Evolutionary conservation across 2,329 filamentous ascomycete genomes (phyloP), one percentile per base, ranked within the genome.

Genomic region (Capronia americana): DNA sequence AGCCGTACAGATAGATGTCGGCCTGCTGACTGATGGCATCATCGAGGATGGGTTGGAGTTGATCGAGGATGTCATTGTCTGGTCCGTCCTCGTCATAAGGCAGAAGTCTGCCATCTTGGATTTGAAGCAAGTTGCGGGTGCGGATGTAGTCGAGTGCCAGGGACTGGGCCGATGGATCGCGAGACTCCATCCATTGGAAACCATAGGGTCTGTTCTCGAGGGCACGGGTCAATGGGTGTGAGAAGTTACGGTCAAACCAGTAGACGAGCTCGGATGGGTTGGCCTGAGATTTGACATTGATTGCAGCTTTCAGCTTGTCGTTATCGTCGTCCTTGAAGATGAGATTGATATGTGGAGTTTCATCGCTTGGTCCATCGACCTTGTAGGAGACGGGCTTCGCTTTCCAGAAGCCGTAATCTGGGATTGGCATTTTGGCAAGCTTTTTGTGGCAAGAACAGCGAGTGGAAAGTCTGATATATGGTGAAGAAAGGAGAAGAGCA

Each of bases 1-100:
- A 75, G 6, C 79, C 79, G 57, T 74, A 80, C 23, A 80, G 71
- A 66, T 79, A 80, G 50, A 78, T 73, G 11, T 74, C 76, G 3
- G 78, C 77, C 44, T 78, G 75, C 17, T 74, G 56, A 38, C 71
- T 66, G 58, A 80, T 77, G 12, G 77, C 78, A 44, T 74, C 69
- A 24, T 73, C 70, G 2, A 80, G 64, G 61, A 79, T 76, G 3
- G 77, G 77, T 53, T 74, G 70, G 41, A 80, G 68, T 23, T 77
- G 67, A 56, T 76, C 74, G 38, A 79, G 69, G 74, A 85, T 53
- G 76, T 80, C 72, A 83, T 64, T 73, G 28, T 71, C 62, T 1
- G 65, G 66, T 0, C 71, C 72, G 3, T 61, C 51, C 24, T 69
- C 60, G 17, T 71, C 68, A 59, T 72, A 72, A 0, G 70, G 69